These are phyloP conservation scores for Trebouxia sp. DNA, from an alignment of 139 green algal species.

Conservation along the genomic window DNA sequence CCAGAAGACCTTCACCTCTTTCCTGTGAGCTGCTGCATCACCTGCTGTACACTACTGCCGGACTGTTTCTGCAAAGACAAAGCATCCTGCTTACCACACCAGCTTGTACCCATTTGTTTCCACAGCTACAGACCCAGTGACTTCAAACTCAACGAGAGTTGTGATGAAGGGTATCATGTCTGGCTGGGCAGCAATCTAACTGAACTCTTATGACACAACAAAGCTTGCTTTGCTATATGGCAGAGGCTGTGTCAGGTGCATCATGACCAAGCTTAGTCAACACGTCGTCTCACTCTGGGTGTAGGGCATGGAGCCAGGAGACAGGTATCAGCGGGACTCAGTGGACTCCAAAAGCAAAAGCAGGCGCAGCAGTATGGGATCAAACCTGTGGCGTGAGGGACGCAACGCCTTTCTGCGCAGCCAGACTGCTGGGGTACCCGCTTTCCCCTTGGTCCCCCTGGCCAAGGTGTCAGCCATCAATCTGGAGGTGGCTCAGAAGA, in stretches of 20 bases:
- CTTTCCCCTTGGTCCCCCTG: slow-evolving; percentile 36
- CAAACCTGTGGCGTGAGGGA: background rate
- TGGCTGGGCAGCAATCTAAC: too few relatives aligned
- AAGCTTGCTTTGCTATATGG: background rate
- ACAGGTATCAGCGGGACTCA: background rate
- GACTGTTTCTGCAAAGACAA: too few relatives aligned
- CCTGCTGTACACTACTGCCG: too few relatives aligned
- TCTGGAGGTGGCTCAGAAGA: slow-evolving; percentile 15
- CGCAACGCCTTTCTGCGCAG: slow-evolving; percentile 15
- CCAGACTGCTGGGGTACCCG: background rate
- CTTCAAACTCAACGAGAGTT: too few relatives aligned
- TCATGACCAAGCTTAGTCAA: too few relatives aligned
- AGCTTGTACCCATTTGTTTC: too few relatives aligned
- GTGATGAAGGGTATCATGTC: too few relatives aligned
- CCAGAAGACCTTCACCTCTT: slow-evolving; percentile 59
- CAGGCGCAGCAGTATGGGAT: background rate
- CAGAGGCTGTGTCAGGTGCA: too few relatives aligned
- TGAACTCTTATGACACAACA: background rate
- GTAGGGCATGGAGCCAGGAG: background rate
- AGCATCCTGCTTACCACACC: too few relatives aligned
- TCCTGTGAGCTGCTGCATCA: background rate
- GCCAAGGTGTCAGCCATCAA: slow-evolving; percentile 28
- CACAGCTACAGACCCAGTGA: too few relatives aligned
- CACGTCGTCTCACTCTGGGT: too few relatives aligned
- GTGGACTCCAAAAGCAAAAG: slow-evolving; percentile 11